These are phyloP conservation scores for Termitomyces sp. DNA, from an alignment of 1,284 basidiomycete genomes.

Conservation along the genomic window DNA sequence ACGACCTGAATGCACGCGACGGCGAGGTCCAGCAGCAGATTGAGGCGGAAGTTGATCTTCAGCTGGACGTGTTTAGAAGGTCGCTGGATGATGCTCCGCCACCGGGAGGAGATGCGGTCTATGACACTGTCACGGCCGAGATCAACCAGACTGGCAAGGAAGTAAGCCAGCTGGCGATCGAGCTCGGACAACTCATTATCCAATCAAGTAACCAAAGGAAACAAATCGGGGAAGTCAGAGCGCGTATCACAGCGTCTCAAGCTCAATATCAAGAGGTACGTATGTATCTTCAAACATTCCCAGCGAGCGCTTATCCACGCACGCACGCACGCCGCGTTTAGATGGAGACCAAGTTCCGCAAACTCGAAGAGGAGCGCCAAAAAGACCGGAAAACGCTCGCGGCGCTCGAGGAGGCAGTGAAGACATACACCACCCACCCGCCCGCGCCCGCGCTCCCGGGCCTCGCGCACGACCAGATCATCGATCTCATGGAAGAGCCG, in stretches of 20 bases:
- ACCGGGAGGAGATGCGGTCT: constrained; percentile 1
- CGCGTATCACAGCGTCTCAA: constrained; percentile 29
- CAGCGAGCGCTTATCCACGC: not conserved
- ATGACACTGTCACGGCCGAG: constrained; percentile 17
- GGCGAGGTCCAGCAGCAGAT: constrained; percentile 33
- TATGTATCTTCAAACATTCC: not conserved
- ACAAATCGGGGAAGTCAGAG: constrained; percentile 25
- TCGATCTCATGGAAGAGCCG: constrained; percentile 35
- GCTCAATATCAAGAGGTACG: constrained; percentile 19
- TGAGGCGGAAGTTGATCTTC: constrained; percentile 31
- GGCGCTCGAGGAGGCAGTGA: constrained; percentile 38
- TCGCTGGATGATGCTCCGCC: constrained; percentile 15
- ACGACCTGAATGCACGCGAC: constrained; percentile 39
- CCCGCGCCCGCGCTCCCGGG: constrained; percentile 18
- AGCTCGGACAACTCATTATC: constrained; percentile 33
- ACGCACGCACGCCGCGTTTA: no score
- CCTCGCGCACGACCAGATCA: constrained; percentile 38
- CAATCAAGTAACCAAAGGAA: constrained; percentile 25
- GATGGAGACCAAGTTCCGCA: constrained; percentile 27
- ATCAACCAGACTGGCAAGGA: constrained; percentile 29
- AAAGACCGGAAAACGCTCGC: constrained; percentile 29
- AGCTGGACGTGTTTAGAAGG: constrained; percentile 29
- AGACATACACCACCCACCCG: constrained; percentile 32
- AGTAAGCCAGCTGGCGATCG: constrained; percentile 34
- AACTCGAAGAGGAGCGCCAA: constrained; percentile 19